Conservation (phyloP, 306 rosid species). For the Amphicarpaea edgeworthii region DNA sequence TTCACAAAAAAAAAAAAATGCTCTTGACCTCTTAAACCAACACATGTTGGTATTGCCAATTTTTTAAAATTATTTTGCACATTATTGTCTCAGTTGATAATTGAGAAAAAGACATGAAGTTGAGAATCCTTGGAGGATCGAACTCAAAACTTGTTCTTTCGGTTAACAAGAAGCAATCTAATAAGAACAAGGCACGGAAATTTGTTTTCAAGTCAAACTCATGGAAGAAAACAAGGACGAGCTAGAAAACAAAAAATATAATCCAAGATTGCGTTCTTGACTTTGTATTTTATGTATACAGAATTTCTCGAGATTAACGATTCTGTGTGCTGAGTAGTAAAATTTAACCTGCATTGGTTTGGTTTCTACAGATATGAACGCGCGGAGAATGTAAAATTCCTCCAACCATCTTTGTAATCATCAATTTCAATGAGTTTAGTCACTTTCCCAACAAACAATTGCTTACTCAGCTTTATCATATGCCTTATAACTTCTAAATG, state of each 20-base stretch:
- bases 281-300: not conserved
- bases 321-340: not conserved
- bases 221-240: constrained; percentile 18
- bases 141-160: not conserved
- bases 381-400: not conserved
- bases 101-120: not conserved
- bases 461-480: constrained; percentile 39
- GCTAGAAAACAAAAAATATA: not conserved
- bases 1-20: not conserved
- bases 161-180: not conserved
- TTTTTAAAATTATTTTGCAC: not conserved
- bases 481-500: constrained; percentile 13
- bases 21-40: not conserved
- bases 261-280: not conserved
- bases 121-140: not conserved
- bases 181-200: not conserved
- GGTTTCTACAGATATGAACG: constrained; percentile 11
- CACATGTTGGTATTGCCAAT: too few relatives aligned
- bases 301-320: constrained; percentile 42
- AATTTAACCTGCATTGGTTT: not conserved
- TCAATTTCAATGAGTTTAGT: not conserved
- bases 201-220: constrained; percentile 16
- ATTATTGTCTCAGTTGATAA: not conserved
- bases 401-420: constrained; percentile 14
- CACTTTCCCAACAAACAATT: constrained; percentile 8